A percentile compares a stretch with the other conserved stretches of the same genome.
These are phyloP conservation scores for Lentinus tigrinus DNA, from an alignment of 768 basidiomycete species.

Conservation along the genomic window DNA sequence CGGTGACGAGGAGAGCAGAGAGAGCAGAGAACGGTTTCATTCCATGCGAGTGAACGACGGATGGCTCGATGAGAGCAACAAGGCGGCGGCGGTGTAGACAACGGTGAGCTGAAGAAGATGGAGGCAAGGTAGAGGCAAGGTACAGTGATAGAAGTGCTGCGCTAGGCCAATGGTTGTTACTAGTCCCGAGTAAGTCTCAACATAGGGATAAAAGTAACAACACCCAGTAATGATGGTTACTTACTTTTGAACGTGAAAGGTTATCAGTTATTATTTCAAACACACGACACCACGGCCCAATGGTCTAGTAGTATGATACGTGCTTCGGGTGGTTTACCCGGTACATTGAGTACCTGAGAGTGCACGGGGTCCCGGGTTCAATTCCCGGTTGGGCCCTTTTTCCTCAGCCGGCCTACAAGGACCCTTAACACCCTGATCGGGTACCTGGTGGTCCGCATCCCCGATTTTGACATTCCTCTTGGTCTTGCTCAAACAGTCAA, in stretches of 20 bases:
- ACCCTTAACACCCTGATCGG: too few relatives aligned
- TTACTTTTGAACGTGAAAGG: not conserved
- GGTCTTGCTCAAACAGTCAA: too few relatives aligned
- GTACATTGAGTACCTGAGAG: not conserved
- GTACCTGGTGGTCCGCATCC: too few relatives aligned
- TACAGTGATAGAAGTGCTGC: too few relatives aligned
- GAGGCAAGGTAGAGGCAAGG: not conserved
- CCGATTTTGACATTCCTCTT: too few relatives aligned
- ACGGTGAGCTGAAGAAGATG: not conserved
- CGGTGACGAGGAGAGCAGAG: constrained; percentile 19
- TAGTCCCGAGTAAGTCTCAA: too few relatives aligned
- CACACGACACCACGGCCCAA: not conserved
- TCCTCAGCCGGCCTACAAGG: not conserved
- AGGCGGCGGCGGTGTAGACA: not conserved
- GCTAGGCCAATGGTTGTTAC: too few relatives aligned
- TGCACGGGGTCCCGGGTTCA: constrained; percentile 20
- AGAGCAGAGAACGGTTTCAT: constrained; percentile 12
- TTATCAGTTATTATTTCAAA: not conserved
- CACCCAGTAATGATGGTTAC: too few relatives aligned
- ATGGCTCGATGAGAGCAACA: not conserved
- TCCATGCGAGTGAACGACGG: constrained; percentile 7
- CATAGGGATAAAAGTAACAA: too few relatives aligned
- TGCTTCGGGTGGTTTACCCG: constrained; percentile 7
- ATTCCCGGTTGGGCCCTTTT: constrained; percentile 18
- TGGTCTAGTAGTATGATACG: constrained; percentile 20